A percentile compares a stretch with the other conserved stretches of the same genome.
Conservation (phyloP, 1,139 yeast genomes). For the Yamadazyma blattariae region DNA sequence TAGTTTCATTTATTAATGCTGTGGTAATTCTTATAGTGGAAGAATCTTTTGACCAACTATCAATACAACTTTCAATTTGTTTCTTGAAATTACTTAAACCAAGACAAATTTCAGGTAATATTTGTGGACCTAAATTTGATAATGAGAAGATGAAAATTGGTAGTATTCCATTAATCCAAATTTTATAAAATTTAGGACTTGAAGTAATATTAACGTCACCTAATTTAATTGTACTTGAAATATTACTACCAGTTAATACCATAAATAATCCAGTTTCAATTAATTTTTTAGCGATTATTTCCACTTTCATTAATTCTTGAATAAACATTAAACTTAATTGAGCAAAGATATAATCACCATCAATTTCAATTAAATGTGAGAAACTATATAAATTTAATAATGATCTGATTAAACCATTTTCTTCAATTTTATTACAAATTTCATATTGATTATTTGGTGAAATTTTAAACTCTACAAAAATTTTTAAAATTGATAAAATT, state of each 20-base stretch:
- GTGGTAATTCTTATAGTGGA: conserved; percentile 54
- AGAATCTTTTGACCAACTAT: conserved; percentile 67
- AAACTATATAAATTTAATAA: conserved; percentile 66
- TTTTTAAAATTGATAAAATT: conserved; percentile 60
- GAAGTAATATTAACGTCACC: conserved; percentile 56
- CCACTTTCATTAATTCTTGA: conserved; percentile 63
- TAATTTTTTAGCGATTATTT: conserved; percentile 63
- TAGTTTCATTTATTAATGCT: conserved; percentile 72
- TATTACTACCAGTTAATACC: conserved; percentile 69
- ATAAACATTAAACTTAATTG: conserved; percentile 69
- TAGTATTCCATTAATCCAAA: conserved; percentile 82
- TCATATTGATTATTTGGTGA: conserved; percentile 48
- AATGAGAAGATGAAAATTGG: conserved; percentile 63
- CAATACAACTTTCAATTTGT: conserved; percentile 63
- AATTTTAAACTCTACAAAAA: conserved; percentile 51
- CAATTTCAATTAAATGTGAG: conserved; percentile 59
- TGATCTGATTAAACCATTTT: conserved; percentile 60
- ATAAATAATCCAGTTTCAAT: conserved; percentile 66
- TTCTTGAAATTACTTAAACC: conserved; percentile 62
- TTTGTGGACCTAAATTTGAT: conserved; percentile 59
- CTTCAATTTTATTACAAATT: conserved; percentile 52
- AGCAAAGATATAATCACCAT: conserved; percentile 68
- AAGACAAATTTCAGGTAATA: conserved; percentile 63
- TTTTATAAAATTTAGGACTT: conserved; percentile 58
- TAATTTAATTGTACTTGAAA: conserved; percentile 62